phyloP scores from a whole-genome alignment of 352 stramenopile species.

The Phytopythium helicoides region DNA sequence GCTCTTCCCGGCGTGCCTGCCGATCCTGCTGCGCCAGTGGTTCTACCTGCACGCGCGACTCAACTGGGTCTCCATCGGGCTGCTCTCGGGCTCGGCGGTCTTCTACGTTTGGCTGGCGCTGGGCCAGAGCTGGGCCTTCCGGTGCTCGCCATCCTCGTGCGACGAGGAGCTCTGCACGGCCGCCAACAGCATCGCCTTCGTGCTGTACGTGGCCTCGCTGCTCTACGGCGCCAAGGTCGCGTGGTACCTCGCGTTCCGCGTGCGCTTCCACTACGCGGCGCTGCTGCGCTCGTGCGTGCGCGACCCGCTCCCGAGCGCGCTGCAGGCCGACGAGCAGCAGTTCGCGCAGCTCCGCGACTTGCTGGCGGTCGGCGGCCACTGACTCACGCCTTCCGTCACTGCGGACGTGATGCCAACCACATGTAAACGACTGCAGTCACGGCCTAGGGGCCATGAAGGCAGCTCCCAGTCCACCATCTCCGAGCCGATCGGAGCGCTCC shows the following conservation, averaged over 20 bases:
- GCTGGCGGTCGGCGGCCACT: slow-evolving; percentile 3
- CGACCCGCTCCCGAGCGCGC: slow-evolving; percentile 29
- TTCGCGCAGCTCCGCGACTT: slow-evolving; percentile 16
- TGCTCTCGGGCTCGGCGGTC: slow-evolving; percentile 18
- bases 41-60: slow-evolving; percentile 37
- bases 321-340: slow-evolving; percentile 20
- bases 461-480: too few relatives aligned
- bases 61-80: slow-evolving; percentile 10
- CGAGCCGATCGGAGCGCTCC: too few relatives aligned
- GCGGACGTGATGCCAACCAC: too few relatives aligned
- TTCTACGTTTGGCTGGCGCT: slow-evolving; percentile 29
- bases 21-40: slow-evolving; percentile 36
- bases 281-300: slow-evolving; percentile 27
- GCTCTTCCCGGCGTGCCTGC: slow-evolving; percentile 24
- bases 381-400: neutral
- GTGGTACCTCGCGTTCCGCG: slow-evolving; percentile 37
- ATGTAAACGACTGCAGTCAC: neutral
- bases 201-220: slow-evolving; percentile 25
- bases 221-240: slow-evolving; percentile 33
- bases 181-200: slow-evolving; percentile 27
- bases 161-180: slow-evolving; percentile 31
- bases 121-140: slow-evolving; percentile 31
- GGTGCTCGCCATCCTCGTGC: slow-evolving; percentile 24
- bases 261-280: slow-evolving; percentile 26
- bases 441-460: neutral